Evolutionary conservation across 768 basidiomycete species (phyloP), one percentile per base, ranked within the genome.

Genomic region (Leccinum variicolor): DNA sequence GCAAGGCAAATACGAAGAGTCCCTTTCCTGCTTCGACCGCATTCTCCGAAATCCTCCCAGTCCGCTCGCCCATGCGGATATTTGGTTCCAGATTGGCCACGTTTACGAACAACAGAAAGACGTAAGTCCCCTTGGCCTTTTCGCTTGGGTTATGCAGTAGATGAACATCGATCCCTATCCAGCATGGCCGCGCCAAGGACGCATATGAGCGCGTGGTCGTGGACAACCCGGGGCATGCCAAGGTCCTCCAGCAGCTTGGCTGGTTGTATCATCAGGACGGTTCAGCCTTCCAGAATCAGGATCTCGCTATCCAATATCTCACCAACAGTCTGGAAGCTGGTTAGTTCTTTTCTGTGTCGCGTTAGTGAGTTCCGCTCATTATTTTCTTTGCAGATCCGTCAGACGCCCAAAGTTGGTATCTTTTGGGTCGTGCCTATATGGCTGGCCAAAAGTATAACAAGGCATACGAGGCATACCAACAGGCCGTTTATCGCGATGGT

Each of bases 11-110:
- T 98, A 93, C 65, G 77, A 84, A 2, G 90, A 94, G 13, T 90
- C 87, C 11, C 80, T 99, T 3, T 82, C 84, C 54, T 98, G 97
- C 76, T 98, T 98, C 77, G 92, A 95, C 68, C 92, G 92, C 69
- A 98, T 99, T 62, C 86, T 98, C 53, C 90, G 91, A 60, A 95
- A 92, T 68, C 97, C 97, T 3, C 97, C 96, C 33, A 89, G 86
- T 62, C 97, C 97, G 2, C 86, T 99, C 31, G 96, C 95, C 15
- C 91, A 95, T 65, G 91, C 94, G 55, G 97, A 99, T 65, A 98
- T 99, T 62, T 98, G 95, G 94, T 98, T 98, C 84, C 97, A 99
- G 76, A 97, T 99, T 59, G 97, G 97, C 3, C 97, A 98, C 68
- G 96, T 98, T 19, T 94, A 92, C 66, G 97, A 98, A 74, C 95